A percentile compares a stretch with the other conserved stretches of the same genome.
Conservation (phyloP, 2,329 filamentous ascomycete genomes). For the Colletotrichum sp. region DNA sequence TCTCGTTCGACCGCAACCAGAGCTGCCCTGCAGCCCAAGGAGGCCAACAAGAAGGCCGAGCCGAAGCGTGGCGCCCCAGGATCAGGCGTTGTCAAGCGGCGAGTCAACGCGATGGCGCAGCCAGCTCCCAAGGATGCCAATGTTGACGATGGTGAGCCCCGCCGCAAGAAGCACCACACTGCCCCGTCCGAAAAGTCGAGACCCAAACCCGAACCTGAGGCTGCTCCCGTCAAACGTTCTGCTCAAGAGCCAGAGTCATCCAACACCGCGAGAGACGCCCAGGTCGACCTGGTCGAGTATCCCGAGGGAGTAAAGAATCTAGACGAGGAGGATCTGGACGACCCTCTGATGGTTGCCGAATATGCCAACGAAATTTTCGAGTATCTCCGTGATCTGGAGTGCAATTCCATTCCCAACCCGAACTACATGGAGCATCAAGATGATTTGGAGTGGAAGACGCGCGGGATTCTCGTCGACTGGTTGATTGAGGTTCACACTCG, state of each 20-base stretch:
- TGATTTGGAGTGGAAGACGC: conserved; percentile 98
- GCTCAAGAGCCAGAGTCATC: conserved; percentile 18
- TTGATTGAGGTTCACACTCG: conserved; percentile 97
- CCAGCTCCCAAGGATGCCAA: conserved; percentile 66
- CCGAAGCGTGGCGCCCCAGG: conserved; percentile 73
- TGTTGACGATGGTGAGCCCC: conserved; percentile 71
- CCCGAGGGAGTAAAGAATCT: conserved; percentile 63
- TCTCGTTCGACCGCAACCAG: conserved; percentile 64
- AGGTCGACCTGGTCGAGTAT: not conserved
- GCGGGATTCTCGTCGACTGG: conserved; percentile 97
- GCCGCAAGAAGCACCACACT: conserved; percentile 67
- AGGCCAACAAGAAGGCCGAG: conserved; percentile 68
- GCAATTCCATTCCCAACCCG: conserved; percentile 80
- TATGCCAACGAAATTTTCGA: conserved; percentile 98
- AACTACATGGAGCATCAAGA: conserved; percentile 95
- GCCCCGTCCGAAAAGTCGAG: conserved; percentile 54
- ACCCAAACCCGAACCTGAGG: conserved; percentile 52
- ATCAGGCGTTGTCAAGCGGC: conserved; percentile 78
- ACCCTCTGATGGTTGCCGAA: conserved; percentile 97
- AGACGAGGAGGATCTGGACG: conserved; percentile 86
- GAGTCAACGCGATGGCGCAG: conserved; percentile 51
- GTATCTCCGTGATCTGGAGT: conserved; percentile 88
- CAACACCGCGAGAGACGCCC: conserved; percentile 21
- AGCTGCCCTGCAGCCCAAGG: conserved; percentile 69
- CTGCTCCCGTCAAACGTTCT: conserved; percentile 31